phyloP scores from a whole-genome alignment of 2,329 filamentous ascomycete species.

The Calonectria naviculata region DNA sequence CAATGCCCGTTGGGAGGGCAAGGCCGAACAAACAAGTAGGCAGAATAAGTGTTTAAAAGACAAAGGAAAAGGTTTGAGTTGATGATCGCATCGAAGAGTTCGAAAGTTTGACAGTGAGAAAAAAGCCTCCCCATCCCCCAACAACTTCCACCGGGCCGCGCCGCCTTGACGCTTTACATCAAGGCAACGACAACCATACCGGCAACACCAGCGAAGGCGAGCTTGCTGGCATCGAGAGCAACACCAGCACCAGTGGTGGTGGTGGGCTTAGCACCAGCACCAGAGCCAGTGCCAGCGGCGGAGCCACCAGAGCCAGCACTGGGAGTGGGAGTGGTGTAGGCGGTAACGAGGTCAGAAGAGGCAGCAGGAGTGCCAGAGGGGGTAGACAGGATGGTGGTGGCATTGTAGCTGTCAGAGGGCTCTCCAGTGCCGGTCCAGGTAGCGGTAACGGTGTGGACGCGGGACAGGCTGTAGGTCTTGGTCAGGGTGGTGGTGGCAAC shows the following conservation, averaged over 20 bases:
- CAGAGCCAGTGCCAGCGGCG: constrained; percentile 16
- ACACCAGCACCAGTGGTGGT: constrained; percentile 55
- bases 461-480: constrained; percentile 63
- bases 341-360: constrained; percentile 28
- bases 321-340: constrained; percentile 31
- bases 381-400: constrained; percentile 40
- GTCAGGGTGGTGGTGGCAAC: constrained; percentile 64
- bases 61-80: constrained; percentile 32
- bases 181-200: constrained; percentile 63
- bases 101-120: constrained; percentile 22
- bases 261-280: constrained; percentile 38
- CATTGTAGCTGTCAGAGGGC: constrained; percentile 43
- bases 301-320: constrained; percentile 21
- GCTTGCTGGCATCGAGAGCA: constrained; percentile 54
- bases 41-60: constrained; percentile 21
- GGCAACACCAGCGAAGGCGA: constrained; percentile 61
- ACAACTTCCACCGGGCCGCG: constrained; percentile 2
- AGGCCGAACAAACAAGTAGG: constrained; percentile 27
- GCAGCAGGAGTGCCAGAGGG: constrained; percentile 21
- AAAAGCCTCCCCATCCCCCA: constrained; percentile 9
- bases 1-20: constrained; percentile 21
- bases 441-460: constrained; percentile 54
- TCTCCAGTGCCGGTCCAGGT: constrained; percentile 35
- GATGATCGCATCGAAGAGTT: constrained; percentile 32
- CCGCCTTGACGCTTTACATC: constrained; percentile 53